Base-by-base conservation (phyloP, 345 rosid species). In the Reutealis trisperma region DNA sequence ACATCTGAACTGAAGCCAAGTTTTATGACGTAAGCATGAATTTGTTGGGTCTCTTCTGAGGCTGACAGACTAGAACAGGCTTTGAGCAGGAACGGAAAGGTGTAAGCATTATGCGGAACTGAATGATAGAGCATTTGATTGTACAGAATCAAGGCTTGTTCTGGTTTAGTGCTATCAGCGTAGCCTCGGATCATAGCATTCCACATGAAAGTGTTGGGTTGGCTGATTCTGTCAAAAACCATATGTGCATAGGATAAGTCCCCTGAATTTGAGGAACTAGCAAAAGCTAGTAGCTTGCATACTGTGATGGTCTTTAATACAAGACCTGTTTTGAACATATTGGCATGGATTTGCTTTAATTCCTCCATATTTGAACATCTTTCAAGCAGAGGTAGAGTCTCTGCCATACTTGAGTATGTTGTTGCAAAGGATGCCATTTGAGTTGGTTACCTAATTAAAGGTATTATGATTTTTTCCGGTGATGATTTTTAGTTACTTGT, bases 71-170 rank as follows among this genome's bases (percentile, higher is more conserved):
- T 70, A 27, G 90, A 87, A 82, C 96, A 89, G n/a, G 92, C 88
- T 83, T 84, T 90, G 71, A 93, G 94, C 78, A 90, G 84, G 83
- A 88, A 88, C 0, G 94, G 97, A 41, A 93, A 90, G 64, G 97
- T 89, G 73, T 90, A 80, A 25, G 75, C 62, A 82, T 90, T 87
- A 61, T 74, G 92, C 34, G 82, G 86, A 82, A 81, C 82, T 2
- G 89, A 86, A 64, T 44, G 71, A 72, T 42, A 54, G 45, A 87
- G 85, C 94, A 92, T 93, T 52, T 85, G 85, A 11, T 63, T 73
- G 69, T 93, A 92, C 57, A 88, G 47, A 75, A 85, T 60, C 77
- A 90, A 77, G 27, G 94, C 88, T 21, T 30, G 73, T 24, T 87
- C 82, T 6, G 97, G 91, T 67, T 88, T 37, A 24, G 75, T 67